Percentiles rank a stretch among this genome's conserved stretches.
phyloP scores from a whole-genome alignment of 1,139 yeast genomes.

The Debaryomyces coudertii region DNA sequence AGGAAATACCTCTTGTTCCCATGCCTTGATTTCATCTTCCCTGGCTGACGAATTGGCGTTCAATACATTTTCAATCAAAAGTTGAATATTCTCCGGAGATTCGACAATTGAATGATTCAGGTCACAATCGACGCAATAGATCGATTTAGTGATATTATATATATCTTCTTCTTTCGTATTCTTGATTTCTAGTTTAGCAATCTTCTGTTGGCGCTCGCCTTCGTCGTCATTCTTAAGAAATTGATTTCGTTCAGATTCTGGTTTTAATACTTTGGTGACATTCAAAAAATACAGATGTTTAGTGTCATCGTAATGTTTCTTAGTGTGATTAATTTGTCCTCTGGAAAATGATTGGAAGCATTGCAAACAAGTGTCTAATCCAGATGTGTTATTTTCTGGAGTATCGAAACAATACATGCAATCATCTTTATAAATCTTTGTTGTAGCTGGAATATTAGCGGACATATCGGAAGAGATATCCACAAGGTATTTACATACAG shows the following conservation, averaged over 20 bases:
- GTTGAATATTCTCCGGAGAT: constrained; percentile 26
- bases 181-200: constrained; percentile 73
- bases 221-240: constrained; percentile 25
- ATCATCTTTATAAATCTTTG: constrained; percentile 73
- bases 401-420: constrained; percentile 82
- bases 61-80: constrained; percentile 53
- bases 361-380: constrained; percentile 72
- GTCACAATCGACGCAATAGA: constrained; percentile 48
- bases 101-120: constrained; percentile 21
- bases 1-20: constrained; percentile 87
- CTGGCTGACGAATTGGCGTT: constrained; percentile 66
- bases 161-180: constrained; percentile 71
- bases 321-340: constrained; percentile 55
- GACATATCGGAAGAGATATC: constrained; percentile 28
- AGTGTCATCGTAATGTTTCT: constrained; percentile 51
- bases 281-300: constrained; percentile 62
- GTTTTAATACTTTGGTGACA: constrained; percentile 51
- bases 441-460: constrained; percentile 20
- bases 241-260: constrained; percentile 29
- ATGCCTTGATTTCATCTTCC: constrained; percentile 77
- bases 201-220: constrained; percentile 53
- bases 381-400: constrained; percentile 58
- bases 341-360: constrained; percentile 70
- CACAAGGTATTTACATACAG: constrained; percentile 14
- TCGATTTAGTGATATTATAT: constrained; percentile 51